phyloP scores from a whole-genome alignment of 2,329 filamentous ascomycete genomes.

The Microdochium nivale region DNA sequence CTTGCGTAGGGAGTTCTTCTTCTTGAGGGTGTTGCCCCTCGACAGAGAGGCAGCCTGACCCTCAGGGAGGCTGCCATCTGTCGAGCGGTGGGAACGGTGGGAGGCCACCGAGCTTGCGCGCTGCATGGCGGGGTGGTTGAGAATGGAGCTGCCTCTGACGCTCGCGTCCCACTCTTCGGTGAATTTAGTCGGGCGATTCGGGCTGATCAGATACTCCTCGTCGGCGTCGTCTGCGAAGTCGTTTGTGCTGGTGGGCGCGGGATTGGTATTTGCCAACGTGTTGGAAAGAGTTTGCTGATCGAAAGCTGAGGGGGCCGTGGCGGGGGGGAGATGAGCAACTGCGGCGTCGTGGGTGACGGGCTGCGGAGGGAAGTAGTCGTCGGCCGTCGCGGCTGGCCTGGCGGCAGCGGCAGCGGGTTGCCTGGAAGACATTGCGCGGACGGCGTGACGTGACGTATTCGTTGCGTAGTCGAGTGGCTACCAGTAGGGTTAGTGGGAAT shows the following conservation, averaged over 20 bases:
- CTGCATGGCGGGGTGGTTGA: constrained; percentile 47
- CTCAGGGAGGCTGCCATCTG: constrained; percentile 25
- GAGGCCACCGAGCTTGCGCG: constrained; percentile 53
- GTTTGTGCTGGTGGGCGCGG: not conserved
- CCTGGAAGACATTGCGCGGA: not conserved
- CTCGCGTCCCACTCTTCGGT: constrained; percentile 65
- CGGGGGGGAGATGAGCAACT: not conserved
- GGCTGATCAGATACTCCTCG: not conserved
- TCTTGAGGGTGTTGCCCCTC: constrained; percentile 70
- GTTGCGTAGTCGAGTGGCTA: not conserved
- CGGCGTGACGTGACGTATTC: constrained; percentile 1
- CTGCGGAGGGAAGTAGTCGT: not conserved
- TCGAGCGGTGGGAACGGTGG: constrained; percentile 35
- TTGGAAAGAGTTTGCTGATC: constrained; percentile 7
- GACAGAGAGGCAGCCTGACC: constrained; percentile 27
- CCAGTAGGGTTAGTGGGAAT: not conserved
- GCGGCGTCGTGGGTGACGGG: constrained; percentile 1
- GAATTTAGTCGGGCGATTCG: constrained; percentile 39
- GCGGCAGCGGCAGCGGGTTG: not conserved
- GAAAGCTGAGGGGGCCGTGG: not conserved
- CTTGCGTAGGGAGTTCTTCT: constrained; percentile 72
- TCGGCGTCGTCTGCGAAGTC: constrained; percentile 9
- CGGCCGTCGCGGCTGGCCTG: not conserved
- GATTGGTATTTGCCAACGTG: constrained; percentile 10
- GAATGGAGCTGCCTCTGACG: constrained; percentile 56